phyloP scores from a whole-genome alignment of 495 filamentous ascomycete genomes.

The Penicillium riverlandense region DNA sequence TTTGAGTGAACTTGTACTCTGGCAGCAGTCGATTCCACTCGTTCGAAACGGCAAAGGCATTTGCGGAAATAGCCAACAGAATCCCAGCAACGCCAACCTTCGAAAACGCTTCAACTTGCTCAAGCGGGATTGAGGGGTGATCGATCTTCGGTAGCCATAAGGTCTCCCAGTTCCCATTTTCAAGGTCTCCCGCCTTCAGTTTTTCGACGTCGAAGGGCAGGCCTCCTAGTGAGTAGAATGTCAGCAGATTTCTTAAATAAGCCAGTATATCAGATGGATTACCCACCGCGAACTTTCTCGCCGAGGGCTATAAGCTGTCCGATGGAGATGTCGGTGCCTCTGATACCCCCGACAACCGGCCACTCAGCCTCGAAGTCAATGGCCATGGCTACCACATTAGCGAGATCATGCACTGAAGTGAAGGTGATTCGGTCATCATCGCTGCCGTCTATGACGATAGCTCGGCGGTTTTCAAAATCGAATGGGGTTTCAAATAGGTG shows the following conservation, averaged over 20 bases:
- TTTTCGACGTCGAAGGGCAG: constrained; percentile 34
- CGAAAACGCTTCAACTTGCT: constrained; percentile 26
- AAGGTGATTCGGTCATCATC: constrained; percentile 36
- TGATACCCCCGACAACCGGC: constrained; percentile 48
- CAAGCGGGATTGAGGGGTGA: constrained; percentile 36
- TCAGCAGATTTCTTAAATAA: background rate
- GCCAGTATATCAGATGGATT: background rate
- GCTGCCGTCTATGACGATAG: constrained; percentile 39
- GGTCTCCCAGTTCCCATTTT: constrained; percentile 33
- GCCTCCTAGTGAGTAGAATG: constrained; percentile 12
- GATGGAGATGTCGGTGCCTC: constrained; percentile 35
- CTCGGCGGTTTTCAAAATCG: constrained; percentile 43
- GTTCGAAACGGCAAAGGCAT: constrained; percentile 38
- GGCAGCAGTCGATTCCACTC: constrained; percentile 48
- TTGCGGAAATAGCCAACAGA: constrained; percentile 28
- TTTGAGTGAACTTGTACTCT: constrained; percentile 40
- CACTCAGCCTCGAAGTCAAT: constrained; percentile 50
- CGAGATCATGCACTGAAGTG: constrained; percentile 40
- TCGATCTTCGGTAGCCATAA: constrained; percentile 33
- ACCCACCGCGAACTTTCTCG: constrained; percentile 43
- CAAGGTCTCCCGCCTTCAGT: constrained; percentile 37
- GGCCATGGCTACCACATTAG: constrained; percentile 38
- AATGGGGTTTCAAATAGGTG: constrained; percentile 26
- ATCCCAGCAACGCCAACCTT: constrained; percentile 28
- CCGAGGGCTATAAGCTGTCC: constrained; percentile 37